A percentile compares a stretch with the other conserved stretches of the same genome.
Conservation (phyloP, 73 alveolate genomes). For the Paramecium octaurelia region DNA sequence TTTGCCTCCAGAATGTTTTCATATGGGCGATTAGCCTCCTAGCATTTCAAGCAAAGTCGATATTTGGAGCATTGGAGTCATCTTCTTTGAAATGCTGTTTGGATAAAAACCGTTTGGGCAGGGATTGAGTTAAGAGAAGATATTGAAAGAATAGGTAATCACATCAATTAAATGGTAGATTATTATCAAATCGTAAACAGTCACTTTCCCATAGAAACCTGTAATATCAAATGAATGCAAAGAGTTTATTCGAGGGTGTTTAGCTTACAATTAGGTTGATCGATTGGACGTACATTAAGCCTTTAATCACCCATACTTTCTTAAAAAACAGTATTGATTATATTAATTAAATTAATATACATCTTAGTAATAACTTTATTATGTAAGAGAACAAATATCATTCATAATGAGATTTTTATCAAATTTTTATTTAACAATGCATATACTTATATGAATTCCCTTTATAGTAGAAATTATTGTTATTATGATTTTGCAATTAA, state of each 20-base stretch:
- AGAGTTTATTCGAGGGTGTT: constrained; percentile 52
- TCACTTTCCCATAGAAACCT: constrained; percentile 47
- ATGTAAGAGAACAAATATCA: not conserved
- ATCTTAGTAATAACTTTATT: not conserved
- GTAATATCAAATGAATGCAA: constrained; percentile 50
- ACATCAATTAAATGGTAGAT: not conserved
- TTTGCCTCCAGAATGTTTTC: constrained; percentile 90
- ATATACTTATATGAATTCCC: not conserved
- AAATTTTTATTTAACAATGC: not conserved
- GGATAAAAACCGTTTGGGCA: constrained; percentile 73
- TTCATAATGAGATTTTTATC: not conserved
- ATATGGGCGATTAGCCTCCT: constrained; percentile 73
- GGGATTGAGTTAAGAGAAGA: constrained; percentile 41
- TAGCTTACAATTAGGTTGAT: constrained; percentile 38
- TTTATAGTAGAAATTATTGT: not conserved
- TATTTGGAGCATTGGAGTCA: constrained; percentile 73
- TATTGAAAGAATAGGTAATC: constrained; percentile 31
- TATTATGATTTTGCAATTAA: not conserved
- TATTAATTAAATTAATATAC: not conserved
- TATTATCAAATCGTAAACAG: constrained; percentile 46
- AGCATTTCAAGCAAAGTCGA: constrained; percentile 63
- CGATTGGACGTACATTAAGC: constrained; percentile 57
- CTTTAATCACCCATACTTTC: constrained; percentile 43
- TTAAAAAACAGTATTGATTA: not conserved
- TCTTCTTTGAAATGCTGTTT: constrained; percentile 61